Evolutionary conservation across 164 flowering plant genomes (phyloP).

Genomic region (Stephania yunnanensis): DNA sequence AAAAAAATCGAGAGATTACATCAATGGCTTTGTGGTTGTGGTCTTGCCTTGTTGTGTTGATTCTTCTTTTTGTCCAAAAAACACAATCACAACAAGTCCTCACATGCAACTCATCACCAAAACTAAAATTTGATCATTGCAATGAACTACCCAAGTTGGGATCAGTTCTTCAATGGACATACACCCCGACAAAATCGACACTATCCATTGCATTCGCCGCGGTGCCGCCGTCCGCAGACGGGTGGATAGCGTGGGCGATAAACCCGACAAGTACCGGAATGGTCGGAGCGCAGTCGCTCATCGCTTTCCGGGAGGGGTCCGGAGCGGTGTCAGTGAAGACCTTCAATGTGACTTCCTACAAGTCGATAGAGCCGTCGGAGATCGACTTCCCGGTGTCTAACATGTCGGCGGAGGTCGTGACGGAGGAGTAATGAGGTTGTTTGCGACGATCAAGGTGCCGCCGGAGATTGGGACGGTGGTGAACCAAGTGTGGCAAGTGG

Average conservation of each 20-base stretch:
- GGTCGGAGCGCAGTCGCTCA: constrained; percentile 45
- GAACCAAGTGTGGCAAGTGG: constrained; percentile 91
- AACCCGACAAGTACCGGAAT: constrained; percentile 44
- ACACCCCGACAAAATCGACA: constrained; percentile 23
- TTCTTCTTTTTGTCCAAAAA: constrained; percentile 5
- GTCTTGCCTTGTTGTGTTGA: not conserved
- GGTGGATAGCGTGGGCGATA: constrained; percentile 61
- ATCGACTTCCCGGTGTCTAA: constrained; percentile 30
- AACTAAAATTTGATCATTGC: constrained; percentile 25
- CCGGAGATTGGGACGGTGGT: constrained; percentile 18
- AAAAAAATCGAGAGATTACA: not conserved
- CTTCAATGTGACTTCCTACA: constrained; percentile 30
- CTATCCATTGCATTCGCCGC: constrained; percentile 45
- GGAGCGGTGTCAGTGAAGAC: constrained; percentile 33
- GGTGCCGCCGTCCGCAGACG: constrained; percentile 25
- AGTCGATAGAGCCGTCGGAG: constrained; percentile 10
- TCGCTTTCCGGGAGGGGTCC: constrained; percentile 24
- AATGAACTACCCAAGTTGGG: constrained; percentile 35
- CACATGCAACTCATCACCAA: constrained; percentile 13
- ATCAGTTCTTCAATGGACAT: constrained; percentile 49
- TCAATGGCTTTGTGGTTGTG: not conserved
- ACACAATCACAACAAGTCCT: constrained; percentile 29
- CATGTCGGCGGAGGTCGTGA: constrained; percentile 22
- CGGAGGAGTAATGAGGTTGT: constrained; percentile 34
- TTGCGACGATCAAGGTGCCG: constrained; percentile 40